These are phyloP conservation scores for Auricularia sp. DNA, from an alignment of 768 basidiomycete genomes.

Conservation along the genomic window DNA sequence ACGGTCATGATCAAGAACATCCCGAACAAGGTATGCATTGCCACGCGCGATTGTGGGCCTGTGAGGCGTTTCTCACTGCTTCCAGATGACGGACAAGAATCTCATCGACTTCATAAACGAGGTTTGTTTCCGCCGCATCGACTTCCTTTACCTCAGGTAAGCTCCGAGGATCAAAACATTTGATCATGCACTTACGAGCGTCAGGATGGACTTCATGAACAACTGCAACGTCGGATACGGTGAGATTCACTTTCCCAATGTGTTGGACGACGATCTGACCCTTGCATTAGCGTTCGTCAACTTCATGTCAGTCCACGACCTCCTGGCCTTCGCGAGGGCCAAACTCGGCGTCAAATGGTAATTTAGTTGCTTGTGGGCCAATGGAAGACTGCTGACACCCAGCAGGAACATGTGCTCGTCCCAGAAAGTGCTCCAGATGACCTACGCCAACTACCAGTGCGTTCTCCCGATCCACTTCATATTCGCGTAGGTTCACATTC, in stretches of 20 bases:
- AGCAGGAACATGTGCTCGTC: slow-evolving; percentile 84
- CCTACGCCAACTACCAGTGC: slow-evolving; percentile 86
- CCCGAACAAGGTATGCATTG: slow-evolving; percentile 52
- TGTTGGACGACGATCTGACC: slow-evolving; percentile 27
- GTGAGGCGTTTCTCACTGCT: not conserved
- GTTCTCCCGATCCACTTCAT: slow-evolving; percentile 19
- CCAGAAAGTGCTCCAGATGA: slow-evolving; percentile 84
- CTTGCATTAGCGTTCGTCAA: slow-evolving; percentile 82
- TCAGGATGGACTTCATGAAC: slow-evolving; percentile 59
- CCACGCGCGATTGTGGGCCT: not conserved
- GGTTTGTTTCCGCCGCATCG: slow-evolving; percentile 67
- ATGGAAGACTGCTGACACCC: not conserved
- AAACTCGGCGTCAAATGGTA: slow-evolving; percentile 79
- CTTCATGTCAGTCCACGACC: slow-evolving; percentile 69
- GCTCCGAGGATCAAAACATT: slow-evolving; percentile 7
- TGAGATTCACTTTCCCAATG: slow-evolving; percentile 1
- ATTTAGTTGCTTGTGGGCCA: slow-evolving; percentile 3
- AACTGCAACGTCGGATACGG: slow-evolving; percentile 23
- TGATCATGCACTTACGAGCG: not conserved
- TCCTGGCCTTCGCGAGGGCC: slow-evolving; percentile 62
- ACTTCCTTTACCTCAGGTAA: slow-evolving; percentile 66
- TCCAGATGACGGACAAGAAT: slow-evolving; percentile 62
- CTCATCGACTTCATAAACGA: slow-evolving; percentile 54
- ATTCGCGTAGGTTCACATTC: slow-evolving; percentile 3
- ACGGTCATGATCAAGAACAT: slow-evolving; percentile 91